A percentile compares a stretch with the other conserved stretches of the same genome.
These are phyloP conservation scores for Straminergon stramineum DNA, from an alignment of 225 moss, liverwort and hornwort species.

Conservation along the genomic window DNA sequence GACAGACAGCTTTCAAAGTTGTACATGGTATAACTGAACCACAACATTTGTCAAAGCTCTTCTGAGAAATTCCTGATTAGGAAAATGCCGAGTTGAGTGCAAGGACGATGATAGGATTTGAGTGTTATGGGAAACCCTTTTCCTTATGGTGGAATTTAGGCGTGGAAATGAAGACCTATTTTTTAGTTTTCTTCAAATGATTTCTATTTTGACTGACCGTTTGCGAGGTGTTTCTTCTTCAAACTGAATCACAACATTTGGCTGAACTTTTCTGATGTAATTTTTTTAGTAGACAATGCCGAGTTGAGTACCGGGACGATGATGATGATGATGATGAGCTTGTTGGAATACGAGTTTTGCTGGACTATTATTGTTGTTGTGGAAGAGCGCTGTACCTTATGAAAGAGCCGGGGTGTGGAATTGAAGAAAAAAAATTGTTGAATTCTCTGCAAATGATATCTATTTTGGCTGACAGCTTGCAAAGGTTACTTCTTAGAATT, in stretches of 20 bases:
- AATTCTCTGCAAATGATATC: background rate
- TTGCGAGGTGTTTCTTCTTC: background rate
- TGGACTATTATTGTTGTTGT: background rate
- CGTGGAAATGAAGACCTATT: background rate
- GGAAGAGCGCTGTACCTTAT: conserved; percentile 8
- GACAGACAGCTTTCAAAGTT: background rate
- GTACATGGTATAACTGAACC: background rate
- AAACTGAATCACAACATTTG: background rate
- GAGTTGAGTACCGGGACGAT: background rate
- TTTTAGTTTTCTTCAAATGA: background rate
- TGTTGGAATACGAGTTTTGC: background rate
- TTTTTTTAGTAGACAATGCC: background rate
- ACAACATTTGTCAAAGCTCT: background rate
- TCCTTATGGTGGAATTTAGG: background rate
- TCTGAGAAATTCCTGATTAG: background rate
- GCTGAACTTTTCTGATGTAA: background rate
- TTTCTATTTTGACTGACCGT: background rate
- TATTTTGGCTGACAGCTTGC: too few relatives aligned
- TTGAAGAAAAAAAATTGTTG: background rate
- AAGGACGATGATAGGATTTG: background rate
- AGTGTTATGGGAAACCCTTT: background rate
- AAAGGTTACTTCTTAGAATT: too few relatives aligned
- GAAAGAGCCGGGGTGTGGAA: conserved; percentile 35
- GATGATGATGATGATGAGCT: background rate
- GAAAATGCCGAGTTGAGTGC: background rate